These are phyloP conservation scores for Phytophthora multivora DNA, from an alignment of 352 stramenopile genomes.

Conservation along the genomic window DNA sequence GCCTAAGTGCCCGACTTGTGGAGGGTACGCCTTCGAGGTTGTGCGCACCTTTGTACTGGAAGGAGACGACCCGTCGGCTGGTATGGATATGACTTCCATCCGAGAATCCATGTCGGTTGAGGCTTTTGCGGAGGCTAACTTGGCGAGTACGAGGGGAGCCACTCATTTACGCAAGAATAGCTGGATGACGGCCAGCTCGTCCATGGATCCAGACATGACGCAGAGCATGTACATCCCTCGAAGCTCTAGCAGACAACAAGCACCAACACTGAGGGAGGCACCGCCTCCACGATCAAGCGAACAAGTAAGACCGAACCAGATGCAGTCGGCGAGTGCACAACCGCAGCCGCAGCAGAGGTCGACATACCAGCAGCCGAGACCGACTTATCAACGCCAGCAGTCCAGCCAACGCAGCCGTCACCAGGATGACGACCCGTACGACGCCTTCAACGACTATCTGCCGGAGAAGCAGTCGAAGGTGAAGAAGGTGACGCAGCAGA, in stretches of 20 bases:
- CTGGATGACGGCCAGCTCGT: conserved; percentile 54
- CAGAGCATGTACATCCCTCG: conserved; percentile 38
- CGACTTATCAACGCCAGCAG: conserved; percentile 9
- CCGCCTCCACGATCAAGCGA: conserved; percentile 7
- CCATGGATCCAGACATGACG: conserved; percentile 35
- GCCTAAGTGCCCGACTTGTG: conserved; percentile 85
- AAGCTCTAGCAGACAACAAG: background rate
- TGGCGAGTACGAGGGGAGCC: conserved; percentile 29
- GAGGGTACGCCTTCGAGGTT: conserved; percentile 79
- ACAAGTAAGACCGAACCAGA: background rate
- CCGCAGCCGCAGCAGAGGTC: background rate
- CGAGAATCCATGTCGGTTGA: conserved; percentile 65
- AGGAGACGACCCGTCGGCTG: conserved; percentile 48
- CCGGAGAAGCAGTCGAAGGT: conserved; percentile 50
- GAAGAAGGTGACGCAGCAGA: conserved; percentile 45
- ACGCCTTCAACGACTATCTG: conserved; percentile 81
- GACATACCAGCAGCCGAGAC: conserved; percentile 13
- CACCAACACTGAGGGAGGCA: conserved; percentile 4
- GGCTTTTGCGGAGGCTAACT: conserved; percentile 49
- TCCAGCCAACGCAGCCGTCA: conserved; percentile 16
- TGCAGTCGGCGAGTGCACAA: background rate
- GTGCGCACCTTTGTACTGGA: conserved; percentile 84
- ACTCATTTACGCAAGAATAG: conserved; percentile 48
- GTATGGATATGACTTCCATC: conserved; percentile 73
- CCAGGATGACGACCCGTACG: conserved; percentile 51